phyloP scores from a whole-genome alignment of 257 asterid genomes.

The Primulina tabacum region DNA sequence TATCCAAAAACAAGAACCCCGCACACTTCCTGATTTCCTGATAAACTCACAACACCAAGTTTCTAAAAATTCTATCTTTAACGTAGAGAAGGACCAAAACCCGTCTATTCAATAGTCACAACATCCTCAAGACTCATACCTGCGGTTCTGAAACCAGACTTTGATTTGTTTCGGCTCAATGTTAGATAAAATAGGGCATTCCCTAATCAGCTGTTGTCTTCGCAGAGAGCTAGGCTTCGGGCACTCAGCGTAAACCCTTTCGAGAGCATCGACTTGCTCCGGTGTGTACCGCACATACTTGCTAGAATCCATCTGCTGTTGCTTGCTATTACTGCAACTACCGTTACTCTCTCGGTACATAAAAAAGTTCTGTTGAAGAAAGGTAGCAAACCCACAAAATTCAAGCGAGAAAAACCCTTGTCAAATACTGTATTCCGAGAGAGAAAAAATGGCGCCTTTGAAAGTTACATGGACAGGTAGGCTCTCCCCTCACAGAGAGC shows the following conservation, averaged over 20 bases:
- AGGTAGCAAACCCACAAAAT: slow-evolving; percentile 17
- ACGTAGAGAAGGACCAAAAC: not conserved
- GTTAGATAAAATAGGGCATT: slow-evolving; percentile 76
- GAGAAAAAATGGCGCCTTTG: slow-evolving; percentile 22
- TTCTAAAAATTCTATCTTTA: too few species aligned
- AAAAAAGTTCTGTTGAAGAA: slow-evolving; percentile 44
- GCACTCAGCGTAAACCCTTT: slow-evolving; percentile 85
- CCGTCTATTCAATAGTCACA: not conserved
- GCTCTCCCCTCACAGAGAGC: slow-evolving; percentile 92
- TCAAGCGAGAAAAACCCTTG: not conserved
- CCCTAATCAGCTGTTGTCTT: slow-evolving; percentile 92
- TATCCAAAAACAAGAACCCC: not conserved
- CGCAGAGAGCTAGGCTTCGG: slow-evolving; percentile 93
- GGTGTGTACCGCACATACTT: slow-evolving; percentile 97
- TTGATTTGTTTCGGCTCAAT: slow-evolving; percentile 98
- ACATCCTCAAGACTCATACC: slow-evolving; percentile 35
- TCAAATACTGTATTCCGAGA: not conserved
- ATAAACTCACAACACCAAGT: not conserved
- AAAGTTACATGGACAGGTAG: slow-evolving; percentile 68
- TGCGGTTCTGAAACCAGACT: slow-evolving; percentile 98
- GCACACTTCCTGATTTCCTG: not conserved
- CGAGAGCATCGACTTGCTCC: slow-evolving; percentile 95
- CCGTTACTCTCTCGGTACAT: slow-evolving; percentile 60
- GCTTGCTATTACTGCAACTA: slow-evolving; percentile 41
- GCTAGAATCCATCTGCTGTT: slow-evolving; percentile 75